phyloP scores from a whole-genome alignment of 306 rosid genomes.

The Vicia faba region DNA sequence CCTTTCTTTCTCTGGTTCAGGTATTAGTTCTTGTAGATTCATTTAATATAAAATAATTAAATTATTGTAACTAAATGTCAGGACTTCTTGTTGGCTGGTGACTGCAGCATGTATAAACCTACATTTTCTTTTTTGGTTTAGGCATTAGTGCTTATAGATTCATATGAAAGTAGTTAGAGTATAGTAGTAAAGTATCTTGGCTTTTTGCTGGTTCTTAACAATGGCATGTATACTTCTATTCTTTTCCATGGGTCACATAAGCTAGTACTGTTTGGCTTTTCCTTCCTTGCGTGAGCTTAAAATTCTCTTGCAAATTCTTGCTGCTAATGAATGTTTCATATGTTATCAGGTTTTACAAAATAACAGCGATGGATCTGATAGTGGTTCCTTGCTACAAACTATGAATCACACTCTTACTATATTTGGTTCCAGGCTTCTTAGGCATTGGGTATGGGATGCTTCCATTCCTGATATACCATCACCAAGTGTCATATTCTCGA shows the following conservation, averaged over 20 bases:
- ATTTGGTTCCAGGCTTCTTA: slow-evolving; percentile 90
- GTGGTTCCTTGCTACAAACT: slow-evolving; percentile 80
- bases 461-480: slow-evolving; percentile 21
- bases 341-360: slow-evolving; percentile 72
- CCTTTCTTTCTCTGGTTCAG: slow-evolving; percentile 1
- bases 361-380: slow-evolving; percentile 82
- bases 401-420: slow-evolving; percentile 88
- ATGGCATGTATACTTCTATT: slow-evolving; percentile 14
- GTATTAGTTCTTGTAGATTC: slow-evolving; percentile 9
- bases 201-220: slow-evolving; percentile 10
- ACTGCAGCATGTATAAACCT: slow-evolving; percentile 1
- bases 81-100: not conserved
- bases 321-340: slow-evolving; percentile 27
- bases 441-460: slow-evolving; percentile 73
- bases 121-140: not conserved
- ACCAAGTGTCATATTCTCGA: slow-evolving; percentile 15
- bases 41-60: slow-evolving; percentile 4
- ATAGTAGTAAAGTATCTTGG: not conserved
- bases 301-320: slow-evolving; percentile 17
- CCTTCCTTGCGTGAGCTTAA: slow-evolving; percentile 20
- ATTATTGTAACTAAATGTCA: not conserved
- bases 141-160: slow-evolving; percentile 8
- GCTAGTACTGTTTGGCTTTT: slow-evolving; percentile 31
- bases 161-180: not conserved
- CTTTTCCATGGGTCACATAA: slow-evolving; percentile 17